Conservation (phyloP, 2,329 filamentous ascomycete genomes). For the Aspergillus tubingensis region DNA sequence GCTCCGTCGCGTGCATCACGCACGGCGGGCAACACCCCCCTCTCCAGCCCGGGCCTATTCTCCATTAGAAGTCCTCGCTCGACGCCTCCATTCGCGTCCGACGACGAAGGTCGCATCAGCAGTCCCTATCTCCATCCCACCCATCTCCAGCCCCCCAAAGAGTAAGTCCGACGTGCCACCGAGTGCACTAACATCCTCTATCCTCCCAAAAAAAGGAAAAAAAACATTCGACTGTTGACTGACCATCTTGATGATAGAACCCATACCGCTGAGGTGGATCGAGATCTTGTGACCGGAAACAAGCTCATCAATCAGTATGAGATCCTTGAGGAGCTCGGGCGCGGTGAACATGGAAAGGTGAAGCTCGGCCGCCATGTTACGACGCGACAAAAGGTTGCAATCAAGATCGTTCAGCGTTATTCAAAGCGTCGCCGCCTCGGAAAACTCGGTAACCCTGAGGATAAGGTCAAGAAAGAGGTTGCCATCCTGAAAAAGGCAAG, state of each 20-base stretch:
- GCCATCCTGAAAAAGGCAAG: slow-evolving; percentile 98
- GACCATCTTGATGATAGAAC: slow-evolving; percentile 57
- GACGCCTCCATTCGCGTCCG: slow-evolving; percentile 37
- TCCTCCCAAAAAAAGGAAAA: neutral
- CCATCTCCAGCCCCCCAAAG: slow-evolving; percentile 72
- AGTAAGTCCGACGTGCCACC: slow-evolving; percentile 55
- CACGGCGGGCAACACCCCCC: slow-evolving; percentile 50
- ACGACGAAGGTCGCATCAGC: slow-evolving; percentile 42
- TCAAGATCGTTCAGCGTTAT: slow-evolving; percentile 97
- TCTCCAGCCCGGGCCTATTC: slow-evolving; percentile 51
- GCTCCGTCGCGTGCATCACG: slow-evolving; percentile 34
- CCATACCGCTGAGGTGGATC: slow-evolving; percentile 86
- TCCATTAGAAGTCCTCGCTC: slow-evolving; percentile 37
- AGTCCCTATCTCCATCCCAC: slow-evolving; percentile 70
- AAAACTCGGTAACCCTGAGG: slow-evolving; percentile 65
- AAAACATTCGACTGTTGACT: neutral
- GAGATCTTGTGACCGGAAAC: slow-evolving; percentile 83
- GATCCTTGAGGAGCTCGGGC: slow-evolving; percentile 92
- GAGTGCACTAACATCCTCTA: neutral
- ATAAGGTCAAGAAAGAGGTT: slow-evolving; percentile 88
- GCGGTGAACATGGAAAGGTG: slow-evolving; percentile 95
- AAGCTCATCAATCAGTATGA: slow-evolving; percentile 98
- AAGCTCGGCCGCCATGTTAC: slow-evolving; percentile 84
- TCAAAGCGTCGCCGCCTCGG: slow-evolving; percentile 93
- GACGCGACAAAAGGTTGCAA: slow-evolving; percentile 79